phyloP scores from a whole-genome alignment of 164 flowering plant species.

The grape (Vitis vinifera) region ASM3070453v1 NC_081809.1:1441501-1442000 shows the following conservation, averaged over 20 bases:
- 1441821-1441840: background rate
- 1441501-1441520: no score
- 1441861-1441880: constrained; percentile 12
- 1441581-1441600: constrained; percentile 21
- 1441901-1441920: constrained; percentile 22
- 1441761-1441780: constrained; percentile 2
- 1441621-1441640: constrained; percentile 8
- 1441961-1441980: constrained; percentile 32
- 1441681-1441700: constrained; percentile 21
- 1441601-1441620: constrained; percentile 7
- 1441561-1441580: constrained; percentile 11
- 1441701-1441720: constrained; percentile 25
- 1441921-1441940: constrained; percentile 25
- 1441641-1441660: constrained; percentile 16
- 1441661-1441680: constrained; percentile 14
- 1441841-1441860: background rate
- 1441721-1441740: constrained; percentile 16
- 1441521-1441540: no score
- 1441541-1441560: background rate
- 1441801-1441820: constrained; percentile 9
- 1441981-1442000: constrained; percentile 23
- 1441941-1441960: constrained; percentile 20
- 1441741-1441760: constrained; percentile 20
- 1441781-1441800: constrained; percentile 8
- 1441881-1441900: constrained; percentile 24